Evolutionary conservation across 2,329 filamentous ascomycete species (phyloP).

Genomic region (Sporothrix globosa): DNA sequence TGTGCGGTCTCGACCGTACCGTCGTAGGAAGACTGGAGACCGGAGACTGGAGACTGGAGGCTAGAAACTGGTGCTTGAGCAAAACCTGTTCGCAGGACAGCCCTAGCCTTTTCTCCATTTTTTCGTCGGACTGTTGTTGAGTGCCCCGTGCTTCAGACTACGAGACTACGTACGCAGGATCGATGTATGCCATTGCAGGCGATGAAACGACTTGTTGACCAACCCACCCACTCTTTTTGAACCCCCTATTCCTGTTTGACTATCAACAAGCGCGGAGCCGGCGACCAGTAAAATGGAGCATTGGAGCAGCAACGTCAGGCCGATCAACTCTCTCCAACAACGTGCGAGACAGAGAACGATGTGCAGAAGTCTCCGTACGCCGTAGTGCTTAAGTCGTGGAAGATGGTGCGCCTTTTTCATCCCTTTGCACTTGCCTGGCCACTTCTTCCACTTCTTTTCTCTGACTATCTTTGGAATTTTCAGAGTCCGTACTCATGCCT

Average conservation of each 20-base stretch:
- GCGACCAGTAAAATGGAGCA: constrained; percentile 9
- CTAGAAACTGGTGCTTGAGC: background rate
- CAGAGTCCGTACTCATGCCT: too few relatives aligned
- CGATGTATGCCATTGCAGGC: background rate
- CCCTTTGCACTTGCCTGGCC: background rate
- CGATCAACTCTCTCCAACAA: background rate
- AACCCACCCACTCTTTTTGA: constrained; percentile 2
- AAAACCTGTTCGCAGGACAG: constrained; percentile 17
- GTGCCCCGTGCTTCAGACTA: too few relatives aligned
- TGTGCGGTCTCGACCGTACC: too few relatives aligned
- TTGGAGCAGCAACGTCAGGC: background rate
- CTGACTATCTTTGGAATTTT: background rate
- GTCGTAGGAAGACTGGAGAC: too few relatives aligned
- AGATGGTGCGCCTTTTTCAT: constrained; percentile 8
- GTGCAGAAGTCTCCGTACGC: too few relatives aligned
- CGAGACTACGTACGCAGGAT: background rate
- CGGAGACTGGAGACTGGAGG: background rate
- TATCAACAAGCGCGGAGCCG: constrained; percentile 13
- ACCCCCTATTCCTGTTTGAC: constrained; percentile 9
- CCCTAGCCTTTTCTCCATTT: background rate
- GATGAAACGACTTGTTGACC: background rate
- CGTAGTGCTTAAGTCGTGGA: too few relatives aligned
- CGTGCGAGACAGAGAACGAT: background rate
- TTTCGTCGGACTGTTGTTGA: too few relatives aligned
- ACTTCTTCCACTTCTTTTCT: background rate